Evolutionary conservation across 1,284 basidiomycete species (phyloP).

Genomic region (Xerocomus minutiporus): DNA sequence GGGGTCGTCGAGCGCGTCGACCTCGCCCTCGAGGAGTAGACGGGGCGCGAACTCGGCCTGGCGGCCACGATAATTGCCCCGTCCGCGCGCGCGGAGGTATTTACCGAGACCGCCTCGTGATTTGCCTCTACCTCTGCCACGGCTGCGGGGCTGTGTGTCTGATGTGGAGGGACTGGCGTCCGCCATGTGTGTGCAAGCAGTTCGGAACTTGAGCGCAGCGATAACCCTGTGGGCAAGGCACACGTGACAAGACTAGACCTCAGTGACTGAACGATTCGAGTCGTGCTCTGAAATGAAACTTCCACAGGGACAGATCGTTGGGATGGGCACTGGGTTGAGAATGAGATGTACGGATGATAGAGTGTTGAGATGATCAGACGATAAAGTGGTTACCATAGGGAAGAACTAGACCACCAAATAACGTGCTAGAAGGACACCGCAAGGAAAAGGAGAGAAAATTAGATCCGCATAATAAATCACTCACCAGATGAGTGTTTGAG

Average conservation of each 20-base stretch:
- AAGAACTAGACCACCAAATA: too few relatives aligned
- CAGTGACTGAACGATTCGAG: too few relatives aligned
- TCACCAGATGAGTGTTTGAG: too few relatives aligned
- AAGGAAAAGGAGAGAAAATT: too few relatives aligned
- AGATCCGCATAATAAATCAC: too few relatives aligned
- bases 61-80: constrained; percentile 53
- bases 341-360: not conserved
- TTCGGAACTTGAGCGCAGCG: not conserved
- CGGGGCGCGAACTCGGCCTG: constrained; percentile 60
- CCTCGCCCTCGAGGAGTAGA: constrained; percentile 57
- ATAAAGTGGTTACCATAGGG: not conserved
- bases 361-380: not conserved
- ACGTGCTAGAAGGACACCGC: too few relatives aligned
- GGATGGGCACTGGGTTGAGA: not conserved
- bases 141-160: constrained; percentile 18
- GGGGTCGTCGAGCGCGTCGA: constrained; percentile 36
- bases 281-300: not conserved
- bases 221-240: not conserved
- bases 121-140: constrained; percentile 48
- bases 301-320: not conserved
- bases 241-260: not conserved
- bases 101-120: constrained; percentile 69
- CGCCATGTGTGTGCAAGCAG: constrained; percentile 11
- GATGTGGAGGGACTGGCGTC: constrained; percentile 14
- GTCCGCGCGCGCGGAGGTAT: constrained; percentile 62